Evolutionary conservation across 2,329 filamentous ascomycete species (phyloP).

Genomic region (Curvularia hawaiiensis): DNA sequence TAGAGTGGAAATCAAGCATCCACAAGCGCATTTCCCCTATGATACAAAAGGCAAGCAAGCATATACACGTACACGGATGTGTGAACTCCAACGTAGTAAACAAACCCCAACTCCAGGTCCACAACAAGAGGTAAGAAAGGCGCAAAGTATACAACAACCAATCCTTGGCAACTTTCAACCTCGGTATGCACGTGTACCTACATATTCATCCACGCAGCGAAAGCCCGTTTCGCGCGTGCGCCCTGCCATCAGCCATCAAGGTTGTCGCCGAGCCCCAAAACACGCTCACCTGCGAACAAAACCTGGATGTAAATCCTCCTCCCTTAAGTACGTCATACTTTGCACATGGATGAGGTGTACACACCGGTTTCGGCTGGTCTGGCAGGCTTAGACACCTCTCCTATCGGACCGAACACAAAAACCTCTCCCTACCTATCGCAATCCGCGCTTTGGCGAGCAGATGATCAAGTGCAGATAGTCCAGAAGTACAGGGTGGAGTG

Average conservation of each 20-base stretch:
- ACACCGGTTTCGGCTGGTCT: neutral
- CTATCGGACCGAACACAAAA: neutral
- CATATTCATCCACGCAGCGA: neutral
- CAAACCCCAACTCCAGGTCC: neutral
- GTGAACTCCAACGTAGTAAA: neutral
- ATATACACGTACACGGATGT: neutral
- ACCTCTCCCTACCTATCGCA: neutral
- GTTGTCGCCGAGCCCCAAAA: neutral
- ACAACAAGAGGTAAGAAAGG: neutral
- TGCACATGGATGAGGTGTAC: neutral
- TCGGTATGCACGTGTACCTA: neutral
- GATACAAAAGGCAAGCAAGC: too few species aligned
- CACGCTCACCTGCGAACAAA: neutral
- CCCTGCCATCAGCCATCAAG: neutral
- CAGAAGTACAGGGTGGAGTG: neutral
- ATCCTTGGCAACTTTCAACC: neutral
- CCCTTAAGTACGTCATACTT: neutral
- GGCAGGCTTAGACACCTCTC: neutral
- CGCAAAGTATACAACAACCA: neutral
- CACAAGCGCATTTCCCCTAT: too few species aligned
- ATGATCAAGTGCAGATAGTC: neutral
- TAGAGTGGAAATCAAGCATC: too few species aligned
- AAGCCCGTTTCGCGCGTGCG: neutral
- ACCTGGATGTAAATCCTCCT: neutral
- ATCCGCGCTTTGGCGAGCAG: neutral